Evolutionary conservation across 2,329 filamentous ascomycete genomes (phyloP), one percentile per base, ranked within the genome.

Genomic region (Parascedosporium putredinis): DNA sequence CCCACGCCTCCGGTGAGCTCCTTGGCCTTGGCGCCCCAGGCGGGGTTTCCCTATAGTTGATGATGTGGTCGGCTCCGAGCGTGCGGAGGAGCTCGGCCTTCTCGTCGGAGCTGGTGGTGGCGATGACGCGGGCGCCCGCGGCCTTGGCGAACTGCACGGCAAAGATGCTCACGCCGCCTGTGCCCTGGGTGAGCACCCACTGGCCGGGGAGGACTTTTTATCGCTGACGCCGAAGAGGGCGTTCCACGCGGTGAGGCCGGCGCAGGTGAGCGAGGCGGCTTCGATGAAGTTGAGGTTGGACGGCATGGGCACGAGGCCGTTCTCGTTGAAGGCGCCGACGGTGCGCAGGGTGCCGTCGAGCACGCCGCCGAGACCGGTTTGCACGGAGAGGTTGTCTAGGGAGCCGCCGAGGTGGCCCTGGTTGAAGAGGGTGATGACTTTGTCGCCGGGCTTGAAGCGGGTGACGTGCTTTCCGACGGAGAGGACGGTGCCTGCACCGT

Each of bases 321-420:
- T 75, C 67, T 88, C 81, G 52, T 78, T 72, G 61, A 86, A 88
- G 9, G 79, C 75, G 52, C 69, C 84, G 55, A 84, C 81, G 56
- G 84, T 71, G 42, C 84, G 76, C 23, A 91, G 72, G 0, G 75
- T 76, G 51, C 87, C 87, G 57, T 89, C 78, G 1, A 84, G 50
- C 9, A 71, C 71, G 45, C 84, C 85, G 50, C 86, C 86, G 1
- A 89, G 74, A 2, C 83, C 83, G 1, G 79, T 79, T 1, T 53
- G 50, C 4, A 67, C 51, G 23, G 64, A 66, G 1, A 55, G 52
- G 2, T 50, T 10, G 29, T 62, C 63, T n/a, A 73, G 53, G 23
- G 66, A 53, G 1, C 74, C 75, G 52, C 62, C 67, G 50, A 75
- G 66, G 56, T 78, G 74, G 49, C 62, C 66, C 59, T 78, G 74